Conservation (phyloP, 116 monocot genomes). For the Papilionanthe hybrid region DNA sequence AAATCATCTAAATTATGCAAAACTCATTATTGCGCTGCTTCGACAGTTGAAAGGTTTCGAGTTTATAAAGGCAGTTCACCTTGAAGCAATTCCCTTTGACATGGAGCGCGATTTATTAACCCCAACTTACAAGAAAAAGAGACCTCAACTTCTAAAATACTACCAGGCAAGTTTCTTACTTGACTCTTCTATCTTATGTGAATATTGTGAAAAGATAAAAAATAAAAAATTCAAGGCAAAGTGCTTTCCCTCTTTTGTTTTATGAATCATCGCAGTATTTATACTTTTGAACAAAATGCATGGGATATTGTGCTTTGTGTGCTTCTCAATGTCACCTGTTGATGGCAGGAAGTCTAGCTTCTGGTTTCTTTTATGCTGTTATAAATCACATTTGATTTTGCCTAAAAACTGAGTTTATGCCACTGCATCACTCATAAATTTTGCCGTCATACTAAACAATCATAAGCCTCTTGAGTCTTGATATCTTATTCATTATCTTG, state of each 20-base stretch:
- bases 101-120: slow-evolving; percentile 91
- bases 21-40: background rate
- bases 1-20: background rate
- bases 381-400: too few species aligned
- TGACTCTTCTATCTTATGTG: too few species aligned
- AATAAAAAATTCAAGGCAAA: too few species aligned
- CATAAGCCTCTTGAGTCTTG: background rate
- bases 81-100: slow-evolving; percentile 84
- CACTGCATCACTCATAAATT: background rate
- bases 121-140: slow-evolving; percentile 92
- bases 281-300: too few species aligned
- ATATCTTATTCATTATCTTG: background rate
- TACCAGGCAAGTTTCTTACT: slow-evolving; percentile 50
- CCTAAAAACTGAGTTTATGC: too few species aligned
- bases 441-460: background rate
- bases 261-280: background rate
- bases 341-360: too few species aligned
- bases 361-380: too few species aligned
- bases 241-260: background rate
- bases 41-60: slow-evolving; percentile 89
- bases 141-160: slow-evolving; percentile 87
- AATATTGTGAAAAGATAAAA: too few species aligned
- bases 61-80: slow-evolving; percentile 77
- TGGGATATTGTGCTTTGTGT: too few species aligned
- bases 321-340: too few species aligned